These are phyloP conservation scores for Alnus glutinosa DNA, from an alignment of 306 rosid species.

Conservation along the genomic window DNA sequence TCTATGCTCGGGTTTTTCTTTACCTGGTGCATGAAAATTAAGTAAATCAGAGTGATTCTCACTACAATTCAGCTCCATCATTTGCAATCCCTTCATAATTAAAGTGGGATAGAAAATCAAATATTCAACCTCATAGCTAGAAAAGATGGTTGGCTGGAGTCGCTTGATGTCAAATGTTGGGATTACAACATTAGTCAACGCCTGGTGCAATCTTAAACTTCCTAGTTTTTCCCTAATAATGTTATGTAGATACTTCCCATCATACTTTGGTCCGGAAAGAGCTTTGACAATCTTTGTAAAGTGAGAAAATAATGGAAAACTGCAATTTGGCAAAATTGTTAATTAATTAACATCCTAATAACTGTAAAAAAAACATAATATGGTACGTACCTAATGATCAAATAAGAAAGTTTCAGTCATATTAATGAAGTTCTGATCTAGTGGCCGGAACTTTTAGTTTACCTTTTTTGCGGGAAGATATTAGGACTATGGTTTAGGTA, in stretches of 20 bases:
- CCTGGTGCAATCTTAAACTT: conserved; percentile 28
- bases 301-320: neutral
- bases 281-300: conserved; percentile 4
- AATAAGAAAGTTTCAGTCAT: no score
- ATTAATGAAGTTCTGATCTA: no score
- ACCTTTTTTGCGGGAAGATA: conserved; percentile 51
- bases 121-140: conserved; percentile 42
- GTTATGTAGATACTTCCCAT: conserved; percentile 48
- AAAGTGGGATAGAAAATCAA: neutral
- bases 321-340: neutral
- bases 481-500: conserved; percentile 51
- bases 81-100: neutral
- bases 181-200: conserved; percentile 55
- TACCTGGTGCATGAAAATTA: conserved; percentile 20
- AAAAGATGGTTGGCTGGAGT: conserved; percentile 60
- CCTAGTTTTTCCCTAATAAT: conserved; percentile 38
- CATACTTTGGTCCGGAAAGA: conserved; percentile 49
- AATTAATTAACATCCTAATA: no score
- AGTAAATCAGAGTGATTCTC: neutral
- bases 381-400: no score
- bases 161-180: conserved; percentile 64
- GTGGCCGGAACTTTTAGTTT: neutral
- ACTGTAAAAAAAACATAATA: no score
- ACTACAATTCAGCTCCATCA: neutral
- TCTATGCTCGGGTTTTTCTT: conserved; percentile 32